A percentile compares a stretch with the other conserved stretches of the same genome.
phyloP scores from a whole-genome alignment of 176 grass and related monocot species.

The Cenchrus purpureus region DNA sequence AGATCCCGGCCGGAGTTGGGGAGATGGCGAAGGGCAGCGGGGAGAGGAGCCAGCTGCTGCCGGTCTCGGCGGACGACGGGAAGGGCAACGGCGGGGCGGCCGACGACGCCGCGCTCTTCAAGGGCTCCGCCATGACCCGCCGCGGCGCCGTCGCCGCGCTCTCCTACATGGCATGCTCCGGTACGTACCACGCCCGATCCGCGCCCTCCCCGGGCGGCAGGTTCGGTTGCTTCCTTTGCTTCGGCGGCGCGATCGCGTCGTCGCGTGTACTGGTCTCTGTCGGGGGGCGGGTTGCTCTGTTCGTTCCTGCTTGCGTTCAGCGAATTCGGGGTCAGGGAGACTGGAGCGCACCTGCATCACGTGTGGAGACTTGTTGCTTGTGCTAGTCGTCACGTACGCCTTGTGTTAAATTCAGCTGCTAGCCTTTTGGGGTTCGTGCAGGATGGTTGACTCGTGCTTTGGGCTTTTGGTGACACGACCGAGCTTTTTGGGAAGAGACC shows the following conservation, averaged over 20 bases:
- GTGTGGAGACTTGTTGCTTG: constrained; percentile 18
- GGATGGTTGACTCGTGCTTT: constrained; percentile 34
- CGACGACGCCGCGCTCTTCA: constrained; percentile 63
- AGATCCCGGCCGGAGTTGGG: constrained; percentile 37
- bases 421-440: constrained; percentile 18
- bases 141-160: constrained; percentile 80
- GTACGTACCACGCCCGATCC: constrained; percentile 46
- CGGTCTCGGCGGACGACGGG: constrained; percentile 41
- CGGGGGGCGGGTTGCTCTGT: not conserved
- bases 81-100: constrained; percentile 39
- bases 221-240: not conserved
- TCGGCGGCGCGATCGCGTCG: not conserved
- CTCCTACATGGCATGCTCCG: constrained; percentile 96
- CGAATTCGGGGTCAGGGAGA: not conserved
- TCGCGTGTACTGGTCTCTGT: not conserved
- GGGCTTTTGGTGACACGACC: not conserved
- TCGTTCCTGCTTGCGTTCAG: not conserved
- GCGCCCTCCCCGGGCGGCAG: not conserved
- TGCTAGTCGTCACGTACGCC: not conserved
- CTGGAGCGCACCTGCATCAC: not conserved
- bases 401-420: not conserved
- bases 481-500: not conserved
- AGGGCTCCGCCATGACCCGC: constrained; percentile 85
- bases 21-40: constrained; percentile 50
- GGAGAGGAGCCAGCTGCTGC: constrained; percentile 28